A percentile compares a stretch with the other conserved stretches of the same genome.
Evolutionary conservation across 2,329 filamentous ascomycete species (phyloP).

Genomic region (Aureobasidium sp.): DNA sequence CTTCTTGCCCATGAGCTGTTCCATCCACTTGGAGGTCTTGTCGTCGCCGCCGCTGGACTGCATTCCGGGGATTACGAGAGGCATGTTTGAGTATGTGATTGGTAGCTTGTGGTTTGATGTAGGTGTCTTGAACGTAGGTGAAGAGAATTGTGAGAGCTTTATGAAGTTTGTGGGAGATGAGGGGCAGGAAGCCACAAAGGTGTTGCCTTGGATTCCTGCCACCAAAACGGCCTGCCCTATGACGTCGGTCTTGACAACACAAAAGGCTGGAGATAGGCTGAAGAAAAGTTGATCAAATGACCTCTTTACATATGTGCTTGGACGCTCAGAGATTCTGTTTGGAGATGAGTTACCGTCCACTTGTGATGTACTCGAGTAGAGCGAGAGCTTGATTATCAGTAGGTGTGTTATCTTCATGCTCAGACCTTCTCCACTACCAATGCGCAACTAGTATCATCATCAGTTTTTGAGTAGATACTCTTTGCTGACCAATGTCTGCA

Average conservation of each 20-base stretch:
- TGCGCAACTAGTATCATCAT: neutral
- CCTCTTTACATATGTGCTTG: neutral
- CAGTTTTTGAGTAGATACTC: constrained; percentile 7
- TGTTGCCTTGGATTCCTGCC: constrained; percentile 13
- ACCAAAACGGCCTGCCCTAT: constrained; percentile 5
- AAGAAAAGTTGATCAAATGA: neutral
- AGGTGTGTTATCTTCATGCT: neutral
- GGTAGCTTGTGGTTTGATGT: neutral
- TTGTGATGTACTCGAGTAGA: neutral
- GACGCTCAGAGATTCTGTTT: neutral
- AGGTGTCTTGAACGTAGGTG: neutral
- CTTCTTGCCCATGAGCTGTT: constrained; percentile 45
- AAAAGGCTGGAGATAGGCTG: neutral
- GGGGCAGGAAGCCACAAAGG: constrained; percentile 8
- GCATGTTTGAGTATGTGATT: constrained; percentile 29
- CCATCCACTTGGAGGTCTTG: constrained; percentile 37
- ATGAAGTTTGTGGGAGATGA: neutral
- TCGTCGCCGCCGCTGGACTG: constrained; percentile 33
- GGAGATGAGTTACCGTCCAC: neutral
- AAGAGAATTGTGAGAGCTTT: neutral
- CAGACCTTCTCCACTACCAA: neutral
- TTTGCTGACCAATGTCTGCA: constrained; percentile 3
- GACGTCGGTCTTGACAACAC: constrained; percentile 5
- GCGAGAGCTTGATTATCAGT: neutral
- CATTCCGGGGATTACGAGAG: constrained; percentile 43